Base-by-base conservation (phyloP, 192 early-diverging fungal species). In the Linderina pennispora region DNA sequence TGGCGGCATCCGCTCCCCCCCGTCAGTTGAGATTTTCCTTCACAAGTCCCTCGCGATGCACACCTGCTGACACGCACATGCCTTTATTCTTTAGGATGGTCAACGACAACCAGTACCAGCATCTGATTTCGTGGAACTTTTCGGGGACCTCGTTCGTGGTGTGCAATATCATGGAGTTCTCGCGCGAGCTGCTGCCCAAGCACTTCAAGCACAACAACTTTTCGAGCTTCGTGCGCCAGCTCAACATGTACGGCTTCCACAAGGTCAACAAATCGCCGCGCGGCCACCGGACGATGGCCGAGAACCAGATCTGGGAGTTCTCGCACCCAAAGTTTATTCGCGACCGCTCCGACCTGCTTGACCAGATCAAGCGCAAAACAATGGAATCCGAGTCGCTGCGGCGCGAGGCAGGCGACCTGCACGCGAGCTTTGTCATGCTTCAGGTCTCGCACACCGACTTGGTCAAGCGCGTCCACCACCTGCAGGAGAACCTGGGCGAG, bases 201-300 rank as follows among this genome's bases (percentile, higher is more conserved):
- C 87, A 91, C 63, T 93, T 93, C 57, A 91, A 91, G 66, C 91
- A 93, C 73, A 91, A 89, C 68, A 93, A 93, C 59, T 90, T 90
- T 58, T 82, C 82, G 9, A 86, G 83, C 48, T 94, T 94, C 76
- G 91, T 94, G 46, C 79, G 91, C 48, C 86, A 88, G 62, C 70
- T 88, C 28, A 88, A 88, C 61, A 88, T 86, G 86, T 84, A 89
- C 56, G 86, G 87, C 34, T 94, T 94, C 55, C 88, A 90, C 74
- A 94, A 94, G 62, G 81, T 91, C 16, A 94, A 91, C 78, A 92
- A 92, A 56, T 88, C 86, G 43, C 86, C 89, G 23, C 73, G 89
- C 36, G 85, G 88, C 4, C 84, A 88, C 55, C 77, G 88, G 34
- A 89, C 88, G 9, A 60, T 85, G 48, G 87, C 83, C 18, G 90